Percentiles rank a stretch among this genome's conserved stretches.
Evolutionary conservation across 176 grass and related monocot genomes (phyloP).

Genomic region (Ensete glaucum): DNA sequence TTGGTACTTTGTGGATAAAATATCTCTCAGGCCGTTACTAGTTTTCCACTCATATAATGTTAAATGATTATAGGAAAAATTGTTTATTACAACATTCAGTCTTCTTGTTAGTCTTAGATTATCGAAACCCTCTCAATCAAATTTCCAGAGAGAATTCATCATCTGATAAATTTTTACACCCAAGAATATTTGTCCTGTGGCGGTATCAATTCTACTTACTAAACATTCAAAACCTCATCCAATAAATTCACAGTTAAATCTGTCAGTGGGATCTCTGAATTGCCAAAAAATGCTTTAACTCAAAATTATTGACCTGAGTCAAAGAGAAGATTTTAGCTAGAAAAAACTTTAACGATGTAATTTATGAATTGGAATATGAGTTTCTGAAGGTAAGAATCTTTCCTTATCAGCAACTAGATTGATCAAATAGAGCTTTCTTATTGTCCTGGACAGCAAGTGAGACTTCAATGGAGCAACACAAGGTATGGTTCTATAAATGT

Average conservation of each 20-base stretch:
- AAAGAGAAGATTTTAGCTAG: slow-evolving; percentile 30
- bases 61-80: no score
- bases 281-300: slow-evolving; percentile 29
- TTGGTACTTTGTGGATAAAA: neutral
- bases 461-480: slow-evolving; percentile 42
- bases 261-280: slow-evolving; percentile 39
- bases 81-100: no score
- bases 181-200: no score
- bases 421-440: slow-evolving; percentile 73
- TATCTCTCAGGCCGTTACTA: neutral
- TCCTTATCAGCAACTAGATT: slow-evolving; percentile 74
- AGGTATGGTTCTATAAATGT: slow-evolving; percentile 24
- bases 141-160: no score
- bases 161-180: no score
- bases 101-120: no score
- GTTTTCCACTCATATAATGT: no score
- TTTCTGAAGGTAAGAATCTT: slow-evolving; percentile 53
- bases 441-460: slow-evolving; percentile 49
- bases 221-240: no score
- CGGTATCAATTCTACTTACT: no score
- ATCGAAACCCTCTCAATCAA: no score
- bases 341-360: slow-evolving; percentile 57
- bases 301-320: slow-evolving; percentile 21
- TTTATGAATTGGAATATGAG: slow-evolving; percentile 64
- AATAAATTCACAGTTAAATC: neutral